Evolutionary conservation across 345 rosid genomes (phyloP).

Genomic region (Eucalyptus sp.): DNA sequence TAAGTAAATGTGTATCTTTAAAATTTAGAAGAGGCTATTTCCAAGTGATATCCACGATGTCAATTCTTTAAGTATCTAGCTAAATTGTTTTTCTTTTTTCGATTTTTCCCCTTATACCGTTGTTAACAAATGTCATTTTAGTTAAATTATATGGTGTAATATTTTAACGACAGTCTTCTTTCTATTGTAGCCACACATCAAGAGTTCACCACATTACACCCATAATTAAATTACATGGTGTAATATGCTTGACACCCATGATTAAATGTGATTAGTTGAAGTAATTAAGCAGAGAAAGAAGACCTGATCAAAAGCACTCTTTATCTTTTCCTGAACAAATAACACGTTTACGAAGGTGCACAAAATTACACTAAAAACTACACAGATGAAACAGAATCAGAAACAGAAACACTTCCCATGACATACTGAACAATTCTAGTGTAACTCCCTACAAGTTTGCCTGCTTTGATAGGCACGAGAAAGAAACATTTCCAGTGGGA

Average conservation of each 20-base stretch:
- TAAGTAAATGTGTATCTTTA: not conserved
- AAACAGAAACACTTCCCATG: not conserved
- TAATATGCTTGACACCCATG: no score
- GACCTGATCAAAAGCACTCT: not conserved
- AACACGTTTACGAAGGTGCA: not conserved
- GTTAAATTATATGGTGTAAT: not conserved
- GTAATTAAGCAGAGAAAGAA: not conserved
- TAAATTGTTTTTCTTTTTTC: rapidly evolving
- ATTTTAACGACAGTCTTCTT: not conserved
- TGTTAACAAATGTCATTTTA: not conserved
- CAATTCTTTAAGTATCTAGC: not conserved
- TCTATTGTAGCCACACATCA: not conserved
- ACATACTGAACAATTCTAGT: not conserved
- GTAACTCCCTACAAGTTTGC: not conserved
- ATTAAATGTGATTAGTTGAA: not conserved
- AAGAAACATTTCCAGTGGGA: not conserved
- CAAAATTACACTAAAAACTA: not conserved
- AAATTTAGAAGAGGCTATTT: not conserved
- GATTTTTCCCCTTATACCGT: not conserved
- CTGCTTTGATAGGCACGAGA: not conserved
- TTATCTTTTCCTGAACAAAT: not conserved
- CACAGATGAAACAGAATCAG: not conserved
- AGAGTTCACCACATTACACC: not conserved
- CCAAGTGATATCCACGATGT: not conserved
- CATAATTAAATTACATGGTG: no score